A percentile compares a stretch with the other conserved stretches of the same genome.
Conservation (phyloP, 805 yeast genomes). For the Candida ficus region DNA sequence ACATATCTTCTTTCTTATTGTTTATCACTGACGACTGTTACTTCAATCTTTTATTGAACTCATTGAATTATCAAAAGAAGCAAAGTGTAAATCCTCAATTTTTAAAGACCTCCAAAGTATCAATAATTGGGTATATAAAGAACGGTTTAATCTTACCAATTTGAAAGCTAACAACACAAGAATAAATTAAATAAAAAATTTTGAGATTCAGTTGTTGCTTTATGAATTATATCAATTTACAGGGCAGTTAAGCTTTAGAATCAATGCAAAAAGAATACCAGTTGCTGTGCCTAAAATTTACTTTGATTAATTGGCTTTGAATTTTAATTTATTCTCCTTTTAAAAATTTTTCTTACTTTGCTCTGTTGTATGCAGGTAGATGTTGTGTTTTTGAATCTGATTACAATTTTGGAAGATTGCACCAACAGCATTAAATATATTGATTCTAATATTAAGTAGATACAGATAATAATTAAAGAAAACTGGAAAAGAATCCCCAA, state of each 20-base stretch:
- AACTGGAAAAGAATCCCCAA: constrained; percentile 1
- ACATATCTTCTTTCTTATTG: constrained; percentile 2
- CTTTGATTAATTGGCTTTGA: constrained; percentile 1
- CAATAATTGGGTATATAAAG: constrained; percentile 2
- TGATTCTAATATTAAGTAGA: background rate
- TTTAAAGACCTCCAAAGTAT: constrained; percentile 1
- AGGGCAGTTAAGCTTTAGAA: constrained; percentile 1
- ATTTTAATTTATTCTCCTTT: constrained; percentile 2
- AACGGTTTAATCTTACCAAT: constrained; percentile 1
- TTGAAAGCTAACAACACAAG: constrained; percentile 1
- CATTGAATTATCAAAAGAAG: constrained; percentile 2
- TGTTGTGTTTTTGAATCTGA: constrained; percentile 2
- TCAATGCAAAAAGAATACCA: background rate
- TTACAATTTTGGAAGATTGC: background rate
- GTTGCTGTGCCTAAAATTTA: constrained; percentile 2
- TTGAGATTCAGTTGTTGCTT: constrained; percentile 2
- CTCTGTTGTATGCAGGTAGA: background rate
- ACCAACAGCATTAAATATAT: background rate
- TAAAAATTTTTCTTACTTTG: background rate
- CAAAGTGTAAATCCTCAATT: background rate
- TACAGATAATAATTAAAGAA: background rate
- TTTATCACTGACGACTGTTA: background rate
- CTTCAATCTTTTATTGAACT: background rate
- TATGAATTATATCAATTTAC: constrained; percentile 4
- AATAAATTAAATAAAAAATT: constrained; percentile 1